Evolutionary conservation across 2,329 filamentous ascomycete species (phyloP).

Genomic region (Paecilomyces variotii): DNA sequence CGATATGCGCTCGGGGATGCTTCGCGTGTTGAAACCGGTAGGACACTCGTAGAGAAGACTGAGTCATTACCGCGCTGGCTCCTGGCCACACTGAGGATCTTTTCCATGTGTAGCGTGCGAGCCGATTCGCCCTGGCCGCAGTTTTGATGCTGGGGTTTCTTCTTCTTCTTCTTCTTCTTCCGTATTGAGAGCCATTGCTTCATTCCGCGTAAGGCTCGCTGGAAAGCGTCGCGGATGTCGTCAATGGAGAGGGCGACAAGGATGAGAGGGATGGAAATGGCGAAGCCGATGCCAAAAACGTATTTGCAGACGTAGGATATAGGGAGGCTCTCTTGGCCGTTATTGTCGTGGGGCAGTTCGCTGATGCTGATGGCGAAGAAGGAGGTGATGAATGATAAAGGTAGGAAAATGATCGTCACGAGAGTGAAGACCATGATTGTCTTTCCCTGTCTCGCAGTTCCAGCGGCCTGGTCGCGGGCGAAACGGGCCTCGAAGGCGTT

Average conservation of each 20-base stretch:
- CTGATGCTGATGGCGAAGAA: slow-evolving; percentile 49
- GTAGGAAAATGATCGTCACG: slow-evolving; percentile 51
- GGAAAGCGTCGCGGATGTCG: slow-evolving; percentile 27
- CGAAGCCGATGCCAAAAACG: slow-evolving; percentile 49
- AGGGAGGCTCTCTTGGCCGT: slow-evolving; percentile 28
- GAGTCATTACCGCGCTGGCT: slow-evolving; percentile 17
- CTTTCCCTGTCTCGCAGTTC: slow-evolving; percentile 50
- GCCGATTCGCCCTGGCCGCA: not conserved
- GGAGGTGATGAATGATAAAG: slow-evolving; percentile 47
- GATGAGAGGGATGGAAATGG: slow-evolving; percentile 45
- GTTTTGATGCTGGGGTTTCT: not conserved
- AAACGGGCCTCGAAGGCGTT: slow-evolving; percentile 59
- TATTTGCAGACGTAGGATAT: slow-evolving; percentile 47
- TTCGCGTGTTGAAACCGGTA: slow-evolving; percentile 19
- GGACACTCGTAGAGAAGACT: slow-evolving; percentile 15
- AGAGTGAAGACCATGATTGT: slow-evolving; percentile 54
- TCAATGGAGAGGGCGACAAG: slow-evolving; percentile 40
- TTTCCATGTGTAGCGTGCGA: slow-evolving; percentile 16
- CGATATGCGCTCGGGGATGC: slow-evolving; percentile 7
- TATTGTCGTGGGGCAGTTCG: slow-evolving; percentile 36
- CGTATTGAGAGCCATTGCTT: slow-evolving; percentile 14
- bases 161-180: not conserved
- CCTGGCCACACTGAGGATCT: slow-evolving; percentile 16
- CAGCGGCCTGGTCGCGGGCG: slow-evolving; percentile 50
- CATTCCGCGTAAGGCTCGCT: slow-evolving; percentile 13